phyloP scores from a whole-genome alignment of 768 basidiomycete species.

The Russula olivacea region DNA sequence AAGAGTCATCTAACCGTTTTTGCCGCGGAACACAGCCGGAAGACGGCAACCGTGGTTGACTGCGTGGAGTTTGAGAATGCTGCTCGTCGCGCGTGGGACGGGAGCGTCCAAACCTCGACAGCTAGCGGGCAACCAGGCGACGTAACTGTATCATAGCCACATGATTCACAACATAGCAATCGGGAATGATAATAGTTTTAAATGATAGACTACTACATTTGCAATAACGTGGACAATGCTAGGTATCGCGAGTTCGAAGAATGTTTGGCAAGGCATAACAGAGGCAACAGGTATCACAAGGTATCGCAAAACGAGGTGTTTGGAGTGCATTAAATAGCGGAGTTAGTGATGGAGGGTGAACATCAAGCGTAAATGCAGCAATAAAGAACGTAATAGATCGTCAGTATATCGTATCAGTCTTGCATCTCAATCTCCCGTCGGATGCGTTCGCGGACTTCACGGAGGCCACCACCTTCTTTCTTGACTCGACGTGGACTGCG shows the following conservation, averaged over 20 bases:
- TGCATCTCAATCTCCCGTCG: constrained; percentile 68
- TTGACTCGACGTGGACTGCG: constrained; percentile 71
- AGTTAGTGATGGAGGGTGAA: background rate
- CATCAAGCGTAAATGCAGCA: constrained; percentile 20
- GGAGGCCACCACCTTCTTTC: constrained; percentile 63
- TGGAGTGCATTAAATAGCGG: background rate
- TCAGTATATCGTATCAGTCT: constrained; percentile 36
- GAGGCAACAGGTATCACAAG: constrained; percentile 21
- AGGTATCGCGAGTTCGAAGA: constrained; percentile 16
- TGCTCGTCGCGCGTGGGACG: constrained; percentile 35
- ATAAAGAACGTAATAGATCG: constrained; percentile 7
- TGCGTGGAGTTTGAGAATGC: constrained; percentile 58
- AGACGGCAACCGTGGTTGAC: constrained; percentile 62
- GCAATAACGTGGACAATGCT: constrained; percentile 13
- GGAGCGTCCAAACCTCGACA: background rate
- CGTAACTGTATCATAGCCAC: background rate
- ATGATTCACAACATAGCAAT: background rate
- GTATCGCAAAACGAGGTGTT: constrained; percentile 24
- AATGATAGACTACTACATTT: constrained; percentile 13
- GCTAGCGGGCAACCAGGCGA: background rate
- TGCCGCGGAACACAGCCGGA: constrained; percentile 76
- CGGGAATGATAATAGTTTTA: background rate
- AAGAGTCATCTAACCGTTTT: constrained; percentile 81
- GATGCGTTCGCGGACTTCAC: constrained; percentile 78
- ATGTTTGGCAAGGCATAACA: constrained; percentile 11